Percentiles rank a stretch among this genome's conserved stretches.
phyloP scores from a whole-genome alignment of 208 protist genomes.

The Leishmania guyanensis region DNA sequence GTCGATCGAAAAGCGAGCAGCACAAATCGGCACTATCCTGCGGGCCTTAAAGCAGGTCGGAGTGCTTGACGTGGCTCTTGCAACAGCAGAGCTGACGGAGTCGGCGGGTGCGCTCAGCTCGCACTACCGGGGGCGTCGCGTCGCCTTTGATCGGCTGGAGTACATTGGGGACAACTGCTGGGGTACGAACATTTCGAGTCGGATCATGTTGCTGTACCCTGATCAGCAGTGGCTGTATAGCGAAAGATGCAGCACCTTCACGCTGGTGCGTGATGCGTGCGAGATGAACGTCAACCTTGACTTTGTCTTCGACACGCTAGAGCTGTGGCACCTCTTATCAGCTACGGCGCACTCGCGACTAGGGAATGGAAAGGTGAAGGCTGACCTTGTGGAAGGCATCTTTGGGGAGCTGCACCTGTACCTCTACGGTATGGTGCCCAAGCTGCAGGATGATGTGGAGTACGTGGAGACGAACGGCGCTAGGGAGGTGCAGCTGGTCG shows the following conservation, averaged over 20 bases:
- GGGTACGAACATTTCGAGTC: slow-evolving; percentile 61
- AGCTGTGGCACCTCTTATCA: slow-evolving; percentile 45
- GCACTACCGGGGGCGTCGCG: slow-evolving; percentile 50
- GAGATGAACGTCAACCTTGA: slow-evolving; percentile 89
- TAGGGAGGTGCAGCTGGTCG: slow-evolving; percentile 50
- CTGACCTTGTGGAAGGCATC: slow-evolving; percentile 78
- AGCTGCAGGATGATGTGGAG: slow-evolving; percentile 61
- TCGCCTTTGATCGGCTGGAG: slow-evolving; percentile 82
- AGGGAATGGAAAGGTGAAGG: slow-evolving; percentile 74
- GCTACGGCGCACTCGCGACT: slow-evolving; percentile 19
- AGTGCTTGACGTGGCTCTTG: slow-evolving; percentile 63
- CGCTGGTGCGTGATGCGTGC: slow-evolving; percentile 61
- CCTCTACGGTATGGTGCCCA: slow-evolving; percentile 58
- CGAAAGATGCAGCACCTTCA: slow-evolving; percentile 58
- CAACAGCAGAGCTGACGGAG: slow-evolving; percentile 16
- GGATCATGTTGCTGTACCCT: slow-evolving; percentile 78
- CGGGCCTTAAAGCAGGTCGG: slow-evolving; percentile 38
- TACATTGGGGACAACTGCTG: slow-evolving; percentile 88
- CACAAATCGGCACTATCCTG: slow-evolving; percentile 43
- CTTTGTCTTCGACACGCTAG: slow-evolving; percentile 79
- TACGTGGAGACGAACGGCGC: slow-evolving; percentile 75
- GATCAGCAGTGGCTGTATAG: slow-evolving; percentile 81
- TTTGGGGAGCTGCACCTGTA: slow-evolving; percentile 74
- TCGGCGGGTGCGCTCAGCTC: background rate
- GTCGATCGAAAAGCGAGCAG: slow-evolving; percentile 56